Conservation (phyloP, 371 early-diverging fungal species). For the Rhizopus microsporus region DNA sequence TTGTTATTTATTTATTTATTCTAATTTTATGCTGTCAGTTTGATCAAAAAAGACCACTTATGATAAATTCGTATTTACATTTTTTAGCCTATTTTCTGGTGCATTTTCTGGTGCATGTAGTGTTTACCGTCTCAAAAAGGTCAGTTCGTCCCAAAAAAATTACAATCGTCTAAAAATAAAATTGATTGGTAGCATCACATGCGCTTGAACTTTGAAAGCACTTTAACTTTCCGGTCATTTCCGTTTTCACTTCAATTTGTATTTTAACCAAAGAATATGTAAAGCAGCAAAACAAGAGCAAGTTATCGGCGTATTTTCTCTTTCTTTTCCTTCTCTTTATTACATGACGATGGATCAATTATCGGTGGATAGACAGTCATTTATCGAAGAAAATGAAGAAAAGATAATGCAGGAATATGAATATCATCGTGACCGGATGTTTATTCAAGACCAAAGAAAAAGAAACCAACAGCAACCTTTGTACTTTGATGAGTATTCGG, state of each 20-base stretch:
- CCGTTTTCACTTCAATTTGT: slow-evolving; percentile 7
- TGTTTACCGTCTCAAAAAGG: too few relatives aligned
- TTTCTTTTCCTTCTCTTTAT: not conserved
- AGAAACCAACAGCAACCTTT: slow-evolving; percentile 20
- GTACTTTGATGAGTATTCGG: slow-evolving; percentile 45
- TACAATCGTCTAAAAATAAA: too few relatives aligned
- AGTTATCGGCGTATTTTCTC: not conserved
- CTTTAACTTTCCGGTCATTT: slow-evolving; percentile 19
- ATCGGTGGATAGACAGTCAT: not conserved
- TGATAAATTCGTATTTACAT: too few relatives aligned
- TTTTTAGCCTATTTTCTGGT: too few relatives aligned
- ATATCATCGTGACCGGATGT: slow-evolving; percentile 6
- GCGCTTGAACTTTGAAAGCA: slow-evolving; percentile 3
- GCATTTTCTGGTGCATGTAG: too few relatives aligned
- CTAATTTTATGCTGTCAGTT: too few relatives aligned
- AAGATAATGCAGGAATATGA: not conserved
- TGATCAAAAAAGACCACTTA: too few relatives aligned
- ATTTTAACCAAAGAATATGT: slow-evolving; percentile 1
- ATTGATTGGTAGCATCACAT: slow-evolving; percentile 17
- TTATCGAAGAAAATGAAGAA: not conserved
- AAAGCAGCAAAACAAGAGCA: not conserved
- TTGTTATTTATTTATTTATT: too few relatives aligned
- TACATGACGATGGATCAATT: not conserved
- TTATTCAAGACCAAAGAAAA: slow-evolving; percentile 10
- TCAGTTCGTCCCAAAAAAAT: too few relatives aligned